Evolutionary conservation across 192 early-diverging fungal species (phyloP), one percentile per base, ranked within the genome.

Genomic region (Phlyctochytrium planicorne): DNA sequence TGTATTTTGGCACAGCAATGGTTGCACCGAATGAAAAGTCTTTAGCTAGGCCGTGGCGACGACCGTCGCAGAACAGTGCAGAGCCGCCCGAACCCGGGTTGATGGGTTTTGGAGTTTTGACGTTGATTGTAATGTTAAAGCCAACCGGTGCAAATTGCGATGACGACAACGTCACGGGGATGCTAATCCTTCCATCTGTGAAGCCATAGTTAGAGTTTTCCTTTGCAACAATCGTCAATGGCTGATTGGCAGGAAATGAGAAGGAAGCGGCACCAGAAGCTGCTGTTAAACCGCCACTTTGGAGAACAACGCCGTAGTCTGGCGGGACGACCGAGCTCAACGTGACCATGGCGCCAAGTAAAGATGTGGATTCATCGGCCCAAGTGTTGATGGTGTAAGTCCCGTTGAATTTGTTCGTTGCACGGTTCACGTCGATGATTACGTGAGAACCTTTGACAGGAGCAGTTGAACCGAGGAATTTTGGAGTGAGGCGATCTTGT

Each of bases 401-500:
- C 10, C 40, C 40, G 40, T 47, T 47, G 40, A 47, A 47, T 20
- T 47, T 47, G 20, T 47, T 47, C 10, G 40, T 47, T 6, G 40
- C 40, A 20, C 40, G 40, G 20, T 47, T 14, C 40, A 47, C 40
- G 40, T 47, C 40, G 40, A 47, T 6, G 40, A 47, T 20, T 14
- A 47, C 20, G 20, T 47, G 6, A 20, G 40, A 47, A 47, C 20
- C 20, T 20, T 47, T 47, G 40, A 47, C 40, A 20, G 40, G 40
- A 47, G 40, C 40, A 20, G 40, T 47, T 47, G 40, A 47, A 20
- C 40, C 40, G 40, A 47, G 40, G 20, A 47, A 47, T 20, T 64
- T 64, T 20, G 0, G 12, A 17, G 25, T 64, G 20, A 64, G 30
- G 3, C 62, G 53, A 31, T 64, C 27, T 64, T 10, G 62, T 31